Percentiles rank a stretch among this genome's conserved stretches.
phyloP scores from a whole-genome alignment of 345 rosid genomes.

The Populus simonii region DNA sequence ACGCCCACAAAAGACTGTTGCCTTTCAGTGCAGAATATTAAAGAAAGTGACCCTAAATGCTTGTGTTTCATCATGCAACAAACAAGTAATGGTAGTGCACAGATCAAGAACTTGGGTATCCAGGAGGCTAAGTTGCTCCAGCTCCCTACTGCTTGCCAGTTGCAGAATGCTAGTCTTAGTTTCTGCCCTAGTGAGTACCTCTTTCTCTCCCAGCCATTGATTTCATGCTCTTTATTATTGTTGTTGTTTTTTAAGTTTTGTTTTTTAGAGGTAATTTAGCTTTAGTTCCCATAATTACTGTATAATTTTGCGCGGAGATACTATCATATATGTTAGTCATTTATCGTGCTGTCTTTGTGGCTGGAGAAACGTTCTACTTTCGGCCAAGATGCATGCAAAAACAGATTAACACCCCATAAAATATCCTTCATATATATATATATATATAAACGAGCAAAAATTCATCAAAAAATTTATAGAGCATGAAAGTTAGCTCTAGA shows the following conservation, averaged over 20 bases:
- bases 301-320: not conserved
- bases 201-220: not conserved
- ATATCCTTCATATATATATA: not conserved
- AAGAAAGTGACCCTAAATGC: conserved; percentile 67
- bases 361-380: not conserved
- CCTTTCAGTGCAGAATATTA: conserved; percentile 43
- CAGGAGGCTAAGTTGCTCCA: conserved; percentile 60
- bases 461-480: not conserved
- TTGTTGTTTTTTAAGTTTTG: not conserved
- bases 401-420: not conserved
- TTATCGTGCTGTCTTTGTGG: not conserved
- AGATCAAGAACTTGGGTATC: conserved; percentile 60
- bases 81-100: conserved; percentile 44
- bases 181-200: conserved; percentile 61
- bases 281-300: not conserved
- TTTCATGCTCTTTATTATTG: not conserved
- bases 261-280: not conserved
- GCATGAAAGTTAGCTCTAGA: not conserved
- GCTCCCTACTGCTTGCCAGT: conserved; percentile 76
- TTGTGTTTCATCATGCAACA: conserved; percentile 70
- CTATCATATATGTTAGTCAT: not conserved
- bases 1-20: conserved; percentile 67
- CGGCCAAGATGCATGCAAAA: not conserved
- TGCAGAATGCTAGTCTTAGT: conserved; percentile 59
- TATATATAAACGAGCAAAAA: not conserved